Evolutionary conservation across 2,329 filamentous ascomycete genomes (phyloP).

Genomic region (Leptographium procerum): DNA sequence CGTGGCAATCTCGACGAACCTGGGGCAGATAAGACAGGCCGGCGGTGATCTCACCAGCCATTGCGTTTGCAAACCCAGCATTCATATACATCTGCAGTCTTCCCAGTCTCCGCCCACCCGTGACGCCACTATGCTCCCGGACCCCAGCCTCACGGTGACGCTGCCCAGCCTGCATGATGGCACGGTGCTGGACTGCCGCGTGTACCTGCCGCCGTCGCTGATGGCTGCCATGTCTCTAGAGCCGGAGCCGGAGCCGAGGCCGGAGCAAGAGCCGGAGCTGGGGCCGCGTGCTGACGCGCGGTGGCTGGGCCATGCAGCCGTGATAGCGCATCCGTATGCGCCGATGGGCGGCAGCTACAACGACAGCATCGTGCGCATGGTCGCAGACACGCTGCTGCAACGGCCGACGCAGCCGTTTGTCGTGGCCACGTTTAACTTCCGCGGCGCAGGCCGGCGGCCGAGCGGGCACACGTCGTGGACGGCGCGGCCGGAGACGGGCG

Average conservation of each 20-base stretch:
- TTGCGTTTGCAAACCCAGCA: no score
- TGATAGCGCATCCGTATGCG: conserved; percentile 86
- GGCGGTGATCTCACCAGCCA: no score
- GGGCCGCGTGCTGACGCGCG: conserved; percentile 4
- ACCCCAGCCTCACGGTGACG: conserved; percentile 47
- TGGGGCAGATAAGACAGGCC: not conserved
- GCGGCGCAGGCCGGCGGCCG: conserved; percentile 36
- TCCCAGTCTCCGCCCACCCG: no score
- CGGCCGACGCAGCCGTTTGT: conserved; percentile 36
- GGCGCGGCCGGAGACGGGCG: conserved; percentile 63
- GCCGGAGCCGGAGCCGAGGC: no score
- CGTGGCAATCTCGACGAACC: not conserved
- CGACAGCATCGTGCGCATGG: conserved; percentile 62
- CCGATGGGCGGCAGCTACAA: conserved; percentile 78
- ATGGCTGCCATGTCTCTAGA: conserved; percentile 15
- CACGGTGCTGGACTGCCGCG: conserved; percentile 62
- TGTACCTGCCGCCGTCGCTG: conserved; percentile 58
- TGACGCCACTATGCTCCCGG: not conserved
- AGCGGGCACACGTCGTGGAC: conserved; percentile 76
- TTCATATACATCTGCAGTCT: no score
- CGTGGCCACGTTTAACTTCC: conserved; percentile 85
- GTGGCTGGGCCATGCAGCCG: conserved; percentile 40
- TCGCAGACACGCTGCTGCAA: conserved; percentile 44
- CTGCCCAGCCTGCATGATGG: conserved; percentile 80
- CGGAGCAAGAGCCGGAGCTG: not conserved